Evolutionary conservation across 176 grass and related monocot species (phyloP).

Genomic region (Alopecurus myosuroides): DNA sequence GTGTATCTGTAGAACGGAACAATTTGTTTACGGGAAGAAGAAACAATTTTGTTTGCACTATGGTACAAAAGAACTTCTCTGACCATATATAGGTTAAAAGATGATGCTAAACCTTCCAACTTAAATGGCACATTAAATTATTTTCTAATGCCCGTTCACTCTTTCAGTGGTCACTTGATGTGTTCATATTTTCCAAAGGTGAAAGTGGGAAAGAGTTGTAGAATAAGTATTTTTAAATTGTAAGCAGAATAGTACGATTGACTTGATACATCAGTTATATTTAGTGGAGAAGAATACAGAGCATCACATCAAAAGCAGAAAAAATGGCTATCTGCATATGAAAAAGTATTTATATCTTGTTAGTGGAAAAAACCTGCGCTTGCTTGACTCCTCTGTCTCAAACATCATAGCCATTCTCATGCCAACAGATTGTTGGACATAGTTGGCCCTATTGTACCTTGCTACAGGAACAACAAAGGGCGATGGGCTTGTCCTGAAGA

Average conservation of each 20-base stretch:
- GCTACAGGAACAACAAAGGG: constrained; percentile 83
- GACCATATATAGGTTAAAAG: background rate
- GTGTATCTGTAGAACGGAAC: constrained; percentile 58
- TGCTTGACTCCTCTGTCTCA: constrained; percentile 95
- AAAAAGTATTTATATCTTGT: background rate
- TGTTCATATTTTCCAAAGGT: background rate
- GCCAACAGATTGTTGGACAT: constrained; percentile 79
- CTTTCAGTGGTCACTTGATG: background rate
- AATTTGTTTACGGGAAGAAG: background rate
- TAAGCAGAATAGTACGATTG: background rate
- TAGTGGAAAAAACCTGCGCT: constrained; percentile 63
- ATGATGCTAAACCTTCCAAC: background rate
- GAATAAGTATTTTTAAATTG: background rate
- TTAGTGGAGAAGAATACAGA: background rate
- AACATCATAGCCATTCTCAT: constrained; percentile 99
- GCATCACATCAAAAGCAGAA: background rate
- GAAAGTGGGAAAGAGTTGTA: background rate
- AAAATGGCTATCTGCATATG: background rate
- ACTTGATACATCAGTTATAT: background rate
- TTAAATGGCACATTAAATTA: background rate
- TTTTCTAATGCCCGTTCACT: background rate
- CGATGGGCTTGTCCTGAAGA: constrained; percentile 74
- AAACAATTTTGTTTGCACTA: background rate
- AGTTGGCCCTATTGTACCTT: constrained; percentile 73
- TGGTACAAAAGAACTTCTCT: background rate